phyloP scores from a whole-genome alignment of 2,329 filamentous ascomycete genomes.

The Geosmithia putterillii region DNA sequence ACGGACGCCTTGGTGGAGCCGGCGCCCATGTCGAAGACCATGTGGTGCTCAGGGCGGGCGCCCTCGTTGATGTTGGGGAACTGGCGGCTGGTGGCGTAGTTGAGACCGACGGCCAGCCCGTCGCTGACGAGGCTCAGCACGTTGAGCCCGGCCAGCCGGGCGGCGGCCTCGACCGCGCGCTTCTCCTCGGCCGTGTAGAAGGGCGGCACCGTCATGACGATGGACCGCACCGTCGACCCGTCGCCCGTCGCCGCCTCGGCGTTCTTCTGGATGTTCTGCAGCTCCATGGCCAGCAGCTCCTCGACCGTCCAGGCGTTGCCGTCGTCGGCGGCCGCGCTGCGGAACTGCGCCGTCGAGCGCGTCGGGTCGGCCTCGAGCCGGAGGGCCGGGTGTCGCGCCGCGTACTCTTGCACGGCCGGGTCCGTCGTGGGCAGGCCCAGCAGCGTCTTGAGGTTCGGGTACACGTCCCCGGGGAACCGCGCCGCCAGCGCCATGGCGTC shows the following conservation, averaged over 20 bases:
- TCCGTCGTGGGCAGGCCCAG: slow-evolving; percentile 60
- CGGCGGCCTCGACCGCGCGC: slow-evolving; percentile 71
- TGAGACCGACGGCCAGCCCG: slow-evolving; percentile 81
- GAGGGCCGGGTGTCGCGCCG: slow-evolving; percentile 64
- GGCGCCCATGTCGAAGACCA: slow-evolving; percentile 97
- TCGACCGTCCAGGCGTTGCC: slow-evolving; percentile 69
- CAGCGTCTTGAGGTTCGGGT: slow-evolving; percentile 83
- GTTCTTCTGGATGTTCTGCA: slow-evolving; percentile 83
- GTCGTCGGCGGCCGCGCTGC: slow-evolving; percentile 46
- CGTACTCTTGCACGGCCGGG: slow-evolving; percentile 56
- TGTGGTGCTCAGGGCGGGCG: slow-evolving; percentile 76
- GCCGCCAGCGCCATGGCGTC: slow-evolving; percentile 81
- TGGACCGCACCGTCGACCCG: slow-evolving; percentile 61
- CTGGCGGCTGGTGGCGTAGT: slow-evolving; percentile 84
- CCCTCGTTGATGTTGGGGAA: slow-evolving; percentile 79
- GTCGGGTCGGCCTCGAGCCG: slow-evolving; percentile 47
- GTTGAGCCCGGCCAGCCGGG: slow-evolving; percentile 77
- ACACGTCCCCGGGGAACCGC: slow-evolving; percentile 86
- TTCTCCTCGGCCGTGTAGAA: slow-evolving; percentile 90
- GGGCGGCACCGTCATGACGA: slow-evolving; percentile 77
- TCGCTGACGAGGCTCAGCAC: slow-evolving; percentile 80
- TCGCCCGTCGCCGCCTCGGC: slow-evolving; percentile 74
- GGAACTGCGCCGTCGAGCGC: slow-evolving; percentile 65
- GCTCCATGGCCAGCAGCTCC: slow-evolving; percentile 90
- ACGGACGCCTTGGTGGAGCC: slow-evolving; percentile 87